Evolutionary conservation across 139 green algal species (phyloP).

Genomic region (Picochlorum sp.): DNA sequence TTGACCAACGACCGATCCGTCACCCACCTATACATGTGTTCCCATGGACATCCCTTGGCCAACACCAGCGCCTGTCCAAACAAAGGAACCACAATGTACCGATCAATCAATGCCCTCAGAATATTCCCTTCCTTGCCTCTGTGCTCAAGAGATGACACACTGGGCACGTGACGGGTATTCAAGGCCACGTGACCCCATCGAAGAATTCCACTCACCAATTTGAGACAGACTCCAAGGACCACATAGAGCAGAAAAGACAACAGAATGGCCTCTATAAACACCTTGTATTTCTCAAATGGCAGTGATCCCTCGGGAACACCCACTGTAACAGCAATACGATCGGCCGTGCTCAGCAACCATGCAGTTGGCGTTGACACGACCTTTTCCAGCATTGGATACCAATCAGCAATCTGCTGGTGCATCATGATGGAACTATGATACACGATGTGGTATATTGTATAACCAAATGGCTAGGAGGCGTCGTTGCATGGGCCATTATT

Average conservation of each 20-base stretch:
- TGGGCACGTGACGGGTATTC: background rate
- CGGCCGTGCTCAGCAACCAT: background rate
- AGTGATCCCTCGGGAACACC: background rate
- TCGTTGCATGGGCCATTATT: too few relatives aligned
- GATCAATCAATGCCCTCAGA: constrained; percentile 9
- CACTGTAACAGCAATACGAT: background rate
- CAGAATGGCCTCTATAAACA: too few relatives aligned
- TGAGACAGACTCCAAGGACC: background rate
- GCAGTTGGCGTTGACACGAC: background rate
- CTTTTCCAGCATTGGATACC: background rate
- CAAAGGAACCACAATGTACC: constrained; percentile 5
- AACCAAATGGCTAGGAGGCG: too few relatives aligned
- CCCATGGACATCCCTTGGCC: constrained; percentile 46
- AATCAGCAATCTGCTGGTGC: too few relatives aligned
- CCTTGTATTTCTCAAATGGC: too few relatives aligned
- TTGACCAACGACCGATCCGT: constrained; percentile 34
- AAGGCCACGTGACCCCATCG: background rate
- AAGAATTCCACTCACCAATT: background rate
- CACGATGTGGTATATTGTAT: background rate
- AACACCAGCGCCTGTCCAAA: constrained; percentile 28
- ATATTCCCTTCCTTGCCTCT: background rate
- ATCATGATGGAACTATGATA: background rate
- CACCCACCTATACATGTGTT: constrained; percentile 67
- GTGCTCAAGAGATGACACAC: too few relatives aligned
- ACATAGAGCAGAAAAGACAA: too few relatives aligned